phyloP scores from a whole-genome alignment of 2,329 filamentous ascomycete genomes.

The Penicillium sp. region DNA sequence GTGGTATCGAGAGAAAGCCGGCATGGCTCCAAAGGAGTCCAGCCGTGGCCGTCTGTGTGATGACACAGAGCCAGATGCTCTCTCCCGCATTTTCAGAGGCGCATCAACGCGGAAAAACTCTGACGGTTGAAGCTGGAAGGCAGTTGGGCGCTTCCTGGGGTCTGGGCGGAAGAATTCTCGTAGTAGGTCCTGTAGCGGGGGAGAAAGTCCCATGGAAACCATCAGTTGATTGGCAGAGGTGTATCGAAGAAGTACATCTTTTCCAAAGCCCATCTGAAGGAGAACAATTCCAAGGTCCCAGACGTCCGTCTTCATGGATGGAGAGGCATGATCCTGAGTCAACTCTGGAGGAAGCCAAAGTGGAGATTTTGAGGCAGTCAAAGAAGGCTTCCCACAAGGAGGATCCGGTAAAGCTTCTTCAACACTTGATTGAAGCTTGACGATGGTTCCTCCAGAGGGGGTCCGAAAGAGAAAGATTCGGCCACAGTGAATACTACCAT shows the following conservation, averaged over 20 bases:
- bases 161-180: slow-evolving; percentile 82
- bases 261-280: slow-evolving; percentile 89
- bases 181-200: slow-evolving; percentile 76
- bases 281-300: slow-evolving; percentile 95
- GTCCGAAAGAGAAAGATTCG: slow-evolving; percentile 79
- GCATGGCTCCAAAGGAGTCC: slow-evolving; percentile 61
- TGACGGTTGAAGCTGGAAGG: slow-evolving; percentile 69
- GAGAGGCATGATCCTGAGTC: slow-evolving; percentile 55
- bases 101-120: slow-evolving; percentile 46
- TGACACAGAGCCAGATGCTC: slow-evolving; percentile 47
- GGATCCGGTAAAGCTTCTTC: slow-evolving; percentile 53
- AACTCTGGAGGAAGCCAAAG: slow-evolving; percentile 85
- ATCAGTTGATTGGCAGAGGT: slow-evolving; percentile 75
- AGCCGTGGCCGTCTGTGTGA: slow-evolving; percentile 56
- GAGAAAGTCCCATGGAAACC: slow-evolving; percentile 70
- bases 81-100: slow-evolving; percentile 38
- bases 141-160: slow-evolving; percentile 78
- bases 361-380: slow-evolving; percentile 68
- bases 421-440: slow-evolving; percentile 55
- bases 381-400: slow-evolving; percentile 41
- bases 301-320: slow-evolving; percentile 78
- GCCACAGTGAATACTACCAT: slow-evolving; percentile 76
- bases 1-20: slow-evolving; percentile 71
- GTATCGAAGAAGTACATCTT: slow-evolving; percentile 73
- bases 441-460: slow-evolving; percentile 65